Percentiles rank a stretch among this genome's conserved stretches.
phyloP scores from a whole-genome alignment of 129 eudicot genomes.

The Calendula officinalis region DNA sequence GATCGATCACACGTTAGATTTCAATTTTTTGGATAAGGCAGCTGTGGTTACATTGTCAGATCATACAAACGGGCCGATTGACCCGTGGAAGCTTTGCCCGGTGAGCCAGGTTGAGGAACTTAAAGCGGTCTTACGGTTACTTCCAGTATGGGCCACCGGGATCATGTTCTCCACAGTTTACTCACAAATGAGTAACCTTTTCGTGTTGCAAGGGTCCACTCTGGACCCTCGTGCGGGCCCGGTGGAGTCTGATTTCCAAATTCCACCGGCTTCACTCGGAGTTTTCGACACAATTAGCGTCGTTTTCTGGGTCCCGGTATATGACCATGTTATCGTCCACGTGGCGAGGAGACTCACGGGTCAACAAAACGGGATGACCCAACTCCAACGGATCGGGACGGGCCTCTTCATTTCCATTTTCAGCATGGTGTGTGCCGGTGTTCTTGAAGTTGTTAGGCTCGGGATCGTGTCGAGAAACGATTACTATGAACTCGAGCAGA shows the following conservation, averaged over 20 bases:
- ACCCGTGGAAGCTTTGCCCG: conserved; percentile 71
- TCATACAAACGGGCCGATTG: conserved; percentile 26
- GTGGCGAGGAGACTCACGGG: conserved; percentile 40
- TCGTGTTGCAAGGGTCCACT: conserved; percentile 33
- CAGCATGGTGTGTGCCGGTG: conserved; percentile 55
- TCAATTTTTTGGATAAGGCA: conserved; percentile 70
- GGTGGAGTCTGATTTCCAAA: conserved; percentile 12
- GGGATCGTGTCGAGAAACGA: conserved; percentile 15
- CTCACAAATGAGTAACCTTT: conserved; percentile 23
- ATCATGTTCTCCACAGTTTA: conserved; percentile 14
- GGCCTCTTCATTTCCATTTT: conserved; percentile 61
- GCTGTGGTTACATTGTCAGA: conserved; percentile 49
- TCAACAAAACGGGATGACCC: conserved; percentile 51
- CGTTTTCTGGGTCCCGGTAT: conserved; percentile 33
- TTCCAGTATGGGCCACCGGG: conserved; percentile 37
- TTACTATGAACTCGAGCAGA: conserved; percentile 10
- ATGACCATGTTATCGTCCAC: conserved; percentile 26
- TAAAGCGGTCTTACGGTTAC: conserved; percentile 26
- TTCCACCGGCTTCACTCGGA: conserved; percentile 35
- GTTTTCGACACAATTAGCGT: conserved; percentile 31
- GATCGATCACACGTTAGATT: conserved; percentile 6
- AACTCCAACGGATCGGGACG: conserved; percentile 54
- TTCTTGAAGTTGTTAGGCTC: conserved; percentile 33
- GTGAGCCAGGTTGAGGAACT: conserved; percentile 61
- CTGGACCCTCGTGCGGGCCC: conserved; percentile 22